Base-by-base conservation (phyloP, 306 rosid species). In the Quercus robur region DNA sequence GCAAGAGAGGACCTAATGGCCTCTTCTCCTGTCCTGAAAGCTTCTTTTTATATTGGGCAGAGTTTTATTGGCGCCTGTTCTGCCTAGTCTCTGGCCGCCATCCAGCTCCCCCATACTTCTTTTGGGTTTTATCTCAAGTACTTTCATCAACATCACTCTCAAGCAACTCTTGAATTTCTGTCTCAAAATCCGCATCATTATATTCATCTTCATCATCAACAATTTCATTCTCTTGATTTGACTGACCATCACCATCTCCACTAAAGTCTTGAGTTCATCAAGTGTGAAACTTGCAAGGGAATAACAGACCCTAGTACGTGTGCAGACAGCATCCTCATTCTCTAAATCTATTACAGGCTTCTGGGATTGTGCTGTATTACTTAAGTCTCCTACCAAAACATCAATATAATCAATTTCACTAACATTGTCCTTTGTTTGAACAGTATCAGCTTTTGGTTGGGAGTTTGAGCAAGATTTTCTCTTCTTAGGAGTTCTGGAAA, bases 171-270 rank as follows among this genome's bases (percentile, higher is more conserved):
- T 95, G 97, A 76, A 95, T 94, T 82, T 95, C 99, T 83, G 91
- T 85, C 89, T 95, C 99, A 83, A 93, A 95, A 87, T 95, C 99
- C 14, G 87, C 97, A 87, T 95, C 99, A 54, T 90, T 95, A 81
- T 95, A 97, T 80, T 93, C 99, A 76, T 93, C 94, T 78, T 88
- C 99, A 46, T 95, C 98, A 62, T 87, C 97, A 56, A 66, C 91
- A 80, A 49, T 91, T 82, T 82, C 96, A 84, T 90, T 90, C 82
- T 78, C 97, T 80, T 87, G 89, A 61, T 82, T 59, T 55, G 85
- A 84, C 81, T 80, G 75, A 68, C 77, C 85, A 25, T 84, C 91
- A 73, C 74, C 90, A 49, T 91, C 94, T 72, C 90, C 93, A 81
- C 86, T 94, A 95, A 95, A 70, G 87, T 90, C 86, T 95, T 97